Conservation (phyloP, 768 basidiomycete species). For the Lentinus brumalis region DNA sequence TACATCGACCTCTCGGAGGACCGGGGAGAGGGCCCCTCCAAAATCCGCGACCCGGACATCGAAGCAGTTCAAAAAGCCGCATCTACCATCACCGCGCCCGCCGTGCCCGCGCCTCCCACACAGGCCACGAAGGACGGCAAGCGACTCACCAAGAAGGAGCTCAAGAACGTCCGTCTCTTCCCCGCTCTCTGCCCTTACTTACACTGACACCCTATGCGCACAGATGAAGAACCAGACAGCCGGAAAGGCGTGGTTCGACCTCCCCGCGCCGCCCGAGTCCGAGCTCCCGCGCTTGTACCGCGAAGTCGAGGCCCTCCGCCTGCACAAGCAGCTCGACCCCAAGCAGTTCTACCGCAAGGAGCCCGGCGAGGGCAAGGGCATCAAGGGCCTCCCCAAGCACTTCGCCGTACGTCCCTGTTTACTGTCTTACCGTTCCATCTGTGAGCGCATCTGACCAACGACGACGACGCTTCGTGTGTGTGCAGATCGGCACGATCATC, state of each 20-base stretch:
- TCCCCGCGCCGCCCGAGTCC: constrained; percentile 79
- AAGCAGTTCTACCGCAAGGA: constrained; percentile 91
- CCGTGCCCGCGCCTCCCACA: constrained; percentile 63
- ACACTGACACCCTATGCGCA: not conserved
- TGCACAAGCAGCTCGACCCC: constrained; percentile 88
- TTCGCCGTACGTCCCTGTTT: constrained; percentile 67
- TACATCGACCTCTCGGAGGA: constrained; percentile 57
- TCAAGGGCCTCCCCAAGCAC: constrained; percentile 83
- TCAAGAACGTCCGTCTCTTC: constrained; percentile 59
- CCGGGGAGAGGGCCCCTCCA: constrained; percentile 45
- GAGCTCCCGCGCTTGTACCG: constrained; percentile 79
- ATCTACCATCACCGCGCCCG: constrained; percentile 51
- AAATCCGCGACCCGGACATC: constrained; percentile 63
- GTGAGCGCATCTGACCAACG: not conserved
- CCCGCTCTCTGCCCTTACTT: constrained; percentile 7
- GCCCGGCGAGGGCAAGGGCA: constrained; percentile 81
- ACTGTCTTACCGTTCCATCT: not conserved
- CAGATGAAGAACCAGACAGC: constrained; percentile 74
- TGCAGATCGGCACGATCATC: constrained; percentile 78
- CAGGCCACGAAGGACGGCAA: constrained; percentile 63
- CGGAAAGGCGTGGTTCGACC: constrained; percentile 85
- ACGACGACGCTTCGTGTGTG: no score
- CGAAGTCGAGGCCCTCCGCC: constrained; percentile 84
- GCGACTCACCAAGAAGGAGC: constrained; percentile 70
- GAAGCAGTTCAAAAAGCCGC: constrained; percentile 53